Base-by-base conservation (phyloP, 208 protist species). In the Wallacemonas sp. region DNA sequence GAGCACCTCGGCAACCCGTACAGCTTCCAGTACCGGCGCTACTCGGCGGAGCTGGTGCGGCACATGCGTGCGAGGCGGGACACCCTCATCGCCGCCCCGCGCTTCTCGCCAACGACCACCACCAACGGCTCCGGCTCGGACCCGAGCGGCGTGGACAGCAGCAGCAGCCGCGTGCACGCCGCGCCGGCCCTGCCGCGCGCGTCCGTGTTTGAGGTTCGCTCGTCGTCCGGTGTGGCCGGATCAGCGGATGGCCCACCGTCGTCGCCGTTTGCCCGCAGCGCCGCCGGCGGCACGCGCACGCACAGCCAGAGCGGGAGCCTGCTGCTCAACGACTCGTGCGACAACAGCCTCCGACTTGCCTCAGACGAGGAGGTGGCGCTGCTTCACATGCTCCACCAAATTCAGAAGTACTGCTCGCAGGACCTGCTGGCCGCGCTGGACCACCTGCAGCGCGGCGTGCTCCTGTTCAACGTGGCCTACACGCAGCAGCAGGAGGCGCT, bases 11-110 rank as follows among this genome's bases (percentile, higher is more conserved):
- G 70, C 26, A 79, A 76, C 49, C 72, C 64, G 0, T 84, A 74
- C 45, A 59, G 66, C 36, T 50, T 69, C 10, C 78, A 84, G 52
- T 84, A 79, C 57, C 78, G 74, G 39, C 68, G 65, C 31, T 74
- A 66, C 69, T 76, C 68, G n/a, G 67, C 67, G 4, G 68, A 78
- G 64, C 38, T 76, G 18, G 66, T 81, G 31, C 52, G 55, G 25
- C 67, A 77, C 57, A 41, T 73, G 45, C 54, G 65, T n/a, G 50
- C 42, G 42, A 39, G 29, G 26, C 23, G 32, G n/a, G 50, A 65
- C 45, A 10, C 36, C 25, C 3, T 74, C 39, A 59, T 57, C 32
- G 32, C 50, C 16, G 38, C 39, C 20, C 25, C 36, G 26, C 48
- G 46, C 45, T 36, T 8, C 57, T 7, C 20, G 26, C n/a, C 33